These are phyloP conservation scores for Tolypocladium tropicale DNA, from an alignment of 2,329 filamentous ascomycete species.

Conservation along the genomic window DNA sequence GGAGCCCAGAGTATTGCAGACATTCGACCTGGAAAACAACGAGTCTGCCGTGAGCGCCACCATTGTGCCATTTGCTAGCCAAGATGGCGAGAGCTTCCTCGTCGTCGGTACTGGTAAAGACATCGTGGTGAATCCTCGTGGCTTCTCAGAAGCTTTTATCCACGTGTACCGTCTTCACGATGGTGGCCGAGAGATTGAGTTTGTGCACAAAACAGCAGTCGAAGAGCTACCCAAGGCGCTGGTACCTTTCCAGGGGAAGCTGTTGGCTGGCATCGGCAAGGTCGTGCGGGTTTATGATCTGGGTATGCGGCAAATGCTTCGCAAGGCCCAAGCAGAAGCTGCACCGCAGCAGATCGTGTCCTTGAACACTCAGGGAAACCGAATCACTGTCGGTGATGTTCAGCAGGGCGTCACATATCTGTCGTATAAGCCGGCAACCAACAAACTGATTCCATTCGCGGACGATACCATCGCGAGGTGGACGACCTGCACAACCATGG, in stretches of 20 bases:
- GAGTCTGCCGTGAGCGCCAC: slow-evolving; percentile 84
- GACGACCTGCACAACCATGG: slow-evolving; percentile 86
- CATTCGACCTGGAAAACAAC: slow-evolving; percentile 76
- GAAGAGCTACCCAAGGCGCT: slow-evolving; percentile 86
- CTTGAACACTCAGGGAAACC: slow-evolving; percentile 79
- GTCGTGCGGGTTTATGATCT: slow-evolving; percentile 83
- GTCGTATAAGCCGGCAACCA: slow-evolving; percentile 86
- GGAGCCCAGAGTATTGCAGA: slow-evolving; percentile 60
- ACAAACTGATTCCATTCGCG: slow-evolving; percentile 84
- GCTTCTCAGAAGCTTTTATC: slow-evolving; percentile 70
- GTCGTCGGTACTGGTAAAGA: slow-evolving; percentile 92
- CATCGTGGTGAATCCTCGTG: slow-evolving; percentile 67
- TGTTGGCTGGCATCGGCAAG: slow-evolving; percentile 77
- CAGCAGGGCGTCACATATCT: slow-evolving; percentile 87
- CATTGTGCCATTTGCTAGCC: slow-evolving; percentile 75
- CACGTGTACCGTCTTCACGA: slow-evolving; percentile 88
- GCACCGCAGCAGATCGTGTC: slow-evolving; percentile 77
- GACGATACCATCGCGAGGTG: slow-evolving; percentile 85
- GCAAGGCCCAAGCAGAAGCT: slow-evolving; percentile 78
- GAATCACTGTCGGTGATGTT: slow-evolving; percentile 86
- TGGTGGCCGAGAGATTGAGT: slow-evolving; percentile 78
- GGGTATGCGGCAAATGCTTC: slow-evolving; percentile 82
- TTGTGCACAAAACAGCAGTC: slow-evolving; percentile 92
- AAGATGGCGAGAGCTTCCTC: slow-evolving; percentile 84
- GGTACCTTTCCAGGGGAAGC: slow-evolving; percentile 81